Evolutionary conservation across 805 yeast genomes (phyloP).

Genomic region (Metahyphopichia silvanorum): DNA sequence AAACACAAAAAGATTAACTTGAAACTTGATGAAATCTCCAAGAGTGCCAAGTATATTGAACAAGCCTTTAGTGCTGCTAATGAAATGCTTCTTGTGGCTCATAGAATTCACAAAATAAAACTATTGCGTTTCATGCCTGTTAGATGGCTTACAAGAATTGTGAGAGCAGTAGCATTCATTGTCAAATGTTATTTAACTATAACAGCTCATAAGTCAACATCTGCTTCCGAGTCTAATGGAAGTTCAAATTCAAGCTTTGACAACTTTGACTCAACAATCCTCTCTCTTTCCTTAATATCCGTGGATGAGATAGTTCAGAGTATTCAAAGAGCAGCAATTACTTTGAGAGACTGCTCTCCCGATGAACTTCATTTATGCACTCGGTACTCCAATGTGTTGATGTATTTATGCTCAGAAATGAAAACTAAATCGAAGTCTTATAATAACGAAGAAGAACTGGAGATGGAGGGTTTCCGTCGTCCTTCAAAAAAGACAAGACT

Average conservation of each 20-base stretch:
- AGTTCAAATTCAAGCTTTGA: constrained; percentile 12
- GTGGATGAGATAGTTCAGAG: constrained; percentile 66
- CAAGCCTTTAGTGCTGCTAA: constrained; percentile 82
- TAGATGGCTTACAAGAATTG: constrained; percentile 85
- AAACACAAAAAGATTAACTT: constrained; percentile 26
- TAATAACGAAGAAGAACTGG: constrained; percentile 4
- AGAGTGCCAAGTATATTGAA: constrained; percentile 73
- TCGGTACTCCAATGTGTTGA: constrained; percentile 70
- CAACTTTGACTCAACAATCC: constrained; percentile 44
- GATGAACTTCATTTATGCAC: constrained; percentile 85
- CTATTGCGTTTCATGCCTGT: constrained; percentile 80
- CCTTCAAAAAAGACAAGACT: constrained; percentile 2
- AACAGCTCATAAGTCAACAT: constrained; percentile 40
- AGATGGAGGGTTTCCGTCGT: constrained; percentile 10
- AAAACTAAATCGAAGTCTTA: constrained; percentile 43
- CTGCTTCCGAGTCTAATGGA: constrained; percentile 11
- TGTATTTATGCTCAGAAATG: constrained; percentile 76
- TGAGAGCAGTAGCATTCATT: constrained; percentile 84
- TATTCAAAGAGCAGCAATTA: constrained; percentile 69
- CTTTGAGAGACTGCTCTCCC: constrained; percentile 78
- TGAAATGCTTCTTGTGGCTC: constrained; percentile 69
- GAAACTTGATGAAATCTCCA: constrained; percentile 65
- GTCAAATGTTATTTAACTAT: constrained; percentile 79
- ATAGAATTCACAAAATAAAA: constrained; percentile 61
- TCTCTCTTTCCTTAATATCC: constrained; percentile 62